These are phyloP conservation scores for Colletotrichum sp. DNA, from an alignment of 2,329 filamentous ascomycete genomes.

Conservation along the genomic window DNA sequence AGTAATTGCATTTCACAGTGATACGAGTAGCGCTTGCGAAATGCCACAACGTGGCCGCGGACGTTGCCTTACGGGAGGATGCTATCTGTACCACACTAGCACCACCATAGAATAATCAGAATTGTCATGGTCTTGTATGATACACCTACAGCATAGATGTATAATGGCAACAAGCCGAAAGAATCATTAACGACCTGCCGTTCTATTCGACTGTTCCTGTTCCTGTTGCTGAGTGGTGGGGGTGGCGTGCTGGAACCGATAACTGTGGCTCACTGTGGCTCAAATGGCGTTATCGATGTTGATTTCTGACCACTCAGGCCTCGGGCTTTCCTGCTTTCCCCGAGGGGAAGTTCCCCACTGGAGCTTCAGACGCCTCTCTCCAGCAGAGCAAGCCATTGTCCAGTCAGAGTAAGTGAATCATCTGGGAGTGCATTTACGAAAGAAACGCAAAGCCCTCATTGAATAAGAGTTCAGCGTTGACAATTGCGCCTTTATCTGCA, in stretches of 20 bases:
- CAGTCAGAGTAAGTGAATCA: neutral
- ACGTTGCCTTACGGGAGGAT: neutral
- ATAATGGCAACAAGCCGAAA: neutral
- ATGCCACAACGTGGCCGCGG: neutral
- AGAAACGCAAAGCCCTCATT: neutral
- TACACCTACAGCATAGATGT: neutral
- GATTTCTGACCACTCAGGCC: neutral
- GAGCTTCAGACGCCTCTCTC: neutral
- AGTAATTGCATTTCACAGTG: neutral
- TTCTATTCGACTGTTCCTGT: neutral
- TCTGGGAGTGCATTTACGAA: neutral
- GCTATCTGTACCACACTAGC: fast-evolving
- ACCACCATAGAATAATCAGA: neutral
- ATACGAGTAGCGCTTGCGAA: neutral
- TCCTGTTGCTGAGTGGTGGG: neutral
- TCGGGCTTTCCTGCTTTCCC: neutral
- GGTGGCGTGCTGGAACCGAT: neutral
- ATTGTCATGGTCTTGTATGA: neutral
- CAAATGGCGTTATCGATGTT: neutral
- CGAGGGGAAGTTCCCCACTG: neutral
- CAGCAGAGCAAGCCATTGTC: neutral
- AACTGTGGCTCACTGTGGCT: neutral
- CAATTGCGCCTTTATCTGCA: neutral
- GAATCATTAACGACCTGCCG: neutral
- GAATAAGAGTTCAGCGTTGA: neutral